Evolutionary conservation across 75 land plant species (phyloP).

Genomic region (Selaginella tamariscina): DNA sequence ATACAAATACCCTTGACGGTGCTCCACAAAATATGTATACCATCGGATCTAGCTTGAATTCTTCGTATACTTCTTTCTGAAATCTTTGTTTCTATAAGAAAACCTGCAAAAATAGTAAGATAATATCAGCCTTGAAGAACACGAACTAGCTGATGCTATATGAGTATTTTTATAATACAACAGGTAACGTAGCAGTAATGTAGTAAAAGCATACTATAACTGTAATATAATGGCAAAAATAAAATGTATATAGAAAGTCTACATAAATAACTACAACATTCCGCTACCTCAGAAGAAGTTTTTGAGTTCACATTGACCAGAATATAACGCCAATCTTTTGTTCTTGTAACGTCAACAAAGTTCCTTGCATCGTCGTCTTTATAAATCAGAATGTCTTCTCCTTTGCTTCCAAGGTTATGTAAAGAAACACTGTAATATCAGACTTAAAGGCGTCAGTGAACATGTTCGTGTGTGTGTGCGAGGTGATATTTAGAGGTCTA

Average conservation of each 20-base stretch:
- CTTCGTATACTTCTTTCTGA: constrained; percentile 28
- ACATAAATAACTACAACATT: too few species aligned
- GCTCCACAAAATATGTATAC: constrained; percentile 89
- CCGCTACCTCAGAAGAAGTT: constrained; percentile 83
- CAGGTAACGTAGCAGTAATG: too few species aligned
- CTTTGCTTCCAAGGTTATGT: background rate
- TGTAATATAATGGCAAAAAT: constrained; percentile 17
- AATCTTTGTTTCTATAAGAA: constrained; percentile 51
- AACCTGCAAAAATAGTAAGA: constrained; percentile 54
- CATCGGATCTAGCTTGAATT: constrained; percentile 48
- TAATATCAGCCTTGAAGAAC: background rate
- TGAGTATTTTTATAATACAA: background rate
- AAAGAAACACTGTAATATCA: constrained; percentile 35
- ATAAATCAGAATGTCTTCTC: constrained; percentile 1
- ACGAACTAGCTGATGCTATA: too few species aligned
- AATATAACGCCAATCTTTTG: constrained; percentile 10
- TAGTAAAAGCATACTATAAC: too few species aligned
- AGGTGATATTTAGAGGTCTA: too few species aligned
- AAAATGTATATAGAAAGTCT: background rate
- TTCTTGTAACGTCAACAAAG: constrained; percentile 13
- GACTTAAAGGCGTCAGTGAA: too few species aligned
- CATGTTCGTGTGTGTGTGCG: too few species aligned
- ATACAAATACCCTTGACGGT: constrained; percentile 70
- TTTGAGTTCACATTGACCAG: constrained; percentile 22
- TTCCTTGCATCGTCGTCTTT: background rate